Evolutionary conservation across 1,284 basidiomycete genomes (phyloP), one percentile per base, ranked within the genome.

Genomic region (Puccinia hordei): DNA sequence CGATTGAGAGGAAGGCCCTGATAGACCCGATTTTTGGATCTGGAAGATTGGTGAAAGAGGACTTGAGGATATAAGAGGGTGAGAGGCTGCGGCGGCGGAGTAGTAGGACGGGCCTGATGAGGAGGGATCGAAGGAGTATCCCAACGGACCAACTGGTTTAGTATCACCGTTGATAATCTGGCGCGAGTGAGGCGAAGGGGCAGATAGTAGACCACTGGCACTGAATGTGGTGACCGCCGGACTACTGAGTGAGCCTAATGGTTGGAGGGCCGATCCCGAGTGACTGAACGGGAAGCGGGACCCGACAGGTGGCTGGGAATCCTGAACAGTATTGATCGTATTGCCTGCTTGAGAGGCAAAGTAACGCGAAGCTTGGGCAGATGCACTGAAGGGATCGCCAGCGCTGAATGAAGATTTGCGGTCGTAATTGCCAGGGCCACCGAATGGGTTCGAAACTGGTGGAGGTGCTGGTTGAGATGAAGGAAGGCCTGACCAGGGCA

Each of bases 1-100:
- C 35, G 61, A 33, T 63, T 41, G n/a, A 83, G 82, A 1, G 81
- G 81, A 3, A 83, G 82, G 0, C 82, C 81, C 24, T 82, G 46
- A 44, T 83, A 82, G 35, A 27, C 46, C 46, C 19, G 61, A 44
- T 9, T 41, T 4, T 41, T 24, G 15, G 35, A 66, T 73, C 8
- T 71, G 65, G 46, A 73, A 68, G 27, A 74, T 33, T 15, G 75
- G 41, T n/a, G 73, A 55, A 2, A 73, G 49, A 6, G 71, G 71
- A 44, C 51, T 73, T 57, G 51, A 27, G 27, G 33, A 57, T 3
- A 33, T 53, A 73, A 55, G 80, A 4, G 41, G 69, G 33, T 38
- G 33, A 19, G n/a, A 38, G 10, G 63, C 17, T 35, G 51, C 44
- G 22, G 66, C 46, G 68, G 15, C 55, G 44, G 69, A 49, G 38